Percentiles rank a stretch among this genome's conserved stretches.
phyloP scores from a whole-genome alignment of 202 grass and related monocot species.

The Eragrostis tef region DNA sequence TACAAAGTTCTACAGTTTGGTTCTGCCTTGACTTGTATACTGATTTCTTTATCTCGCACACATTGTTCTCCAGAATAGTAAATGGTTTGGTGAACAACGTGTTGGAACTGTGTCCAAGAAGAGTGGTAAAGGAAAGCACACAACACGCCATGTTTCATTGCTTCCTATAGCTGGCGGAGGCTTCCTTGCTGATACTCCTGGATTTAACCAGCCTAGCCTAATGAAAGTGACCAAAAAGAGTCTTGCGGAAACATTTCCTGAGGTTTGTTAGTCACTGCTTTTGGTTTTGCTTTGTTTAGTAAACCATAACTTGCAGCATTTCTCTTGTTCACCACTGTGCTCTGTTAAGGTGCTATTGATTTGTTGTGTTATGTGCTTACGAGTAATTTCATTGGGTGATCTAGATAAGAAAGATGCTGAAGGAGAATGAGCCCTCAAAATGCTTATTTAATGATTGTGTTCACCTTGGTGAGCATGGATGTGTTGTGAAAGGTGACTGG shows the following conservation, averaged over 20 bases:
- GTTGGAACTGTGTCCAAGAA: conserved; percentile 92
- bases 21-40: not conserved
- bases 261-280: conserved; percentile 53
- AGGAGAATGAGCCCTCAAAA: conserved; percentile 64
- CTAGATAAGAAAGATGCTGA: conserved; percentile 75
- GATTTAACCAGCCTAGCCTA: conserved; percentile 94
- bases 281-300: not conserved
- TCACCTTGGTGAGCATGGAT: conserved; percentile 89
- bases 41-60: conserved; percentile 38
- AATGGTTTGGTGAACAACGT: conserved; percentile 96
- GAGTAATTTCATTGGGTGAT: conserved; percentile 36
- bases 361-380: conserved; percentile 25
- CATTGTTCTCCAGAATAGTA: conserved; percentile 63
- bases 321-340: not conserved
- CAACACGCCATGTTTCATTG: conserved; percentile 86
- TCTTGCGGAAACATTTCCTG: conserved; percentile 79
- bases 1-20: not conserved
- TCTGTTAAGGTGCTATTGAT: conserved; percentile 23
- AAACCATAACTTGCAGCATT: conserved; percentile 27
- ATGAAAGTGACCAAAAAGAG: conserved; percentile 85
- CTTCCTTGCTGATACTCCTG: conserved; percentile 93
- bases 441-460: conserved; percentile 88
- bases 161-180: conserved; percentile 77
- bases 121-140: conserved; percentile 95
- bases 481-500: conserved; percentile 79